phyloP scores from a whole-genome alignment of 1,284 basidiomycete species.

The Pascua sp. region DNA sequence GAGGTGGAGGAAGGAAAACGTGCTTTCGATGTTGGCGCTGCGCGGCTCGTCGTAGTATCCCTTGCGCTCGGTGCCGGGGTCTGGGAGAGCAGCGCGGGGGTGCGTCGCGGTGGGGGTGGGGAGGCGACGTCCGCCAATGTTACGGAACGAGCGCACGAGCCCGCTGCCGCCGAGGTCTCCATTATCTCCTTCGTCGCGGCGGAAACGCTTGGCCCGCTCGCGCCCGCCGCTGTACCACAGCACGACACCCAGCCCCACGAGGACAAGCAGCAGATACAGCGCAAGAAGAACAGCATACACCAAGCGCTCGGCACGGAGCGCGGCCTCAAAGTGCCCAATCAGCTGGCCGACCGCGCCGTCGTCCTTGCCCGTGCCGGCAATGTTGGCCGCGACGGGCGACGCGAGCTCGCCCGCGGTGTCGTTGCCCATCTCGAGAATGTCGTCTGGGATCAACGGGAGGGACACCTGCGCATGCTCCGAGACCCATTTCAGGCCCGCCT shows the following conservation, averaged over 20 bases:
- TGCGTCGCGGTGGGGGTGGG: too few species aligned
- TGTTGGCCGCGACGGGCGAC: slow-evolving; percentile 71
- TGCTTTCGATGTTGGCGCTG: too few species aligned
- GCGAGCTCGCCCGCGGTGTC: slow-evolving; percentile 68
- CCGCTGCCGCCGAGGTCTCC: too few species aligned
- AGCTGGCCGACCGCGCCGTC: slow-evolving; percentile 69
- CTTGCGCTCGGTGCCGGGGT: too few species aligned
- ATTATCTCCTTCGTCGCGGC: too few species aligned
- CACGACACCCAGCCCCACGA: slow-evolving; percentile 38
- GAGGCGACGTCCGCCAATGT: too few species aligned
- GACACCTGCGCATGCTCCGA: slow-evolving; percentile 78
- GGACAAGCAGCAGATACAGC: slow-evolving; percentile 59
- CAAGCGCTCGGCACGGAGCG: slow-evolving; percentile 71
- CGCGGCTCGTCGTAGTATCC: too few species aligned
- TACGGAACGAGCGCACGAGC: too few species aligned
- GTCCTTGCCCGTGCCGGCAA: slow-evolving; percentile 61
- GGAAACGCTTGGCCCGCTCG: neutral
- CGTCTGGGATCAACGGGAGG: slow-evolving; percentile 68
- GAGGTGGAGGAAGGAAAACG: too few species aligned
- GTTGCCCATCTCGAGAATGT: slow-evolving; percentile 70
- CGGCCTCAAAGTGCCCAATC: slow-evolving; percentile 66
- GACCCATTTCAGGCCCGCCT: slow-evolving; percentile 85
- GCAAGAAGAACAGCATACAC: slow-evolving; percentile 79
- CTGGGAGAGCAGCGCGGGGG: too few species aligned
- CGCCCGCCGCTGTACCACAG: slow-evolving; percentile 38